Percentiles rank a stretch among this genome's conserved stretches.
These are phyloP conservation scores for Phytophthora brassicae DNA, from an alignment of 352 stramenopile genomes.

Conservation along the genomic window DNA sequence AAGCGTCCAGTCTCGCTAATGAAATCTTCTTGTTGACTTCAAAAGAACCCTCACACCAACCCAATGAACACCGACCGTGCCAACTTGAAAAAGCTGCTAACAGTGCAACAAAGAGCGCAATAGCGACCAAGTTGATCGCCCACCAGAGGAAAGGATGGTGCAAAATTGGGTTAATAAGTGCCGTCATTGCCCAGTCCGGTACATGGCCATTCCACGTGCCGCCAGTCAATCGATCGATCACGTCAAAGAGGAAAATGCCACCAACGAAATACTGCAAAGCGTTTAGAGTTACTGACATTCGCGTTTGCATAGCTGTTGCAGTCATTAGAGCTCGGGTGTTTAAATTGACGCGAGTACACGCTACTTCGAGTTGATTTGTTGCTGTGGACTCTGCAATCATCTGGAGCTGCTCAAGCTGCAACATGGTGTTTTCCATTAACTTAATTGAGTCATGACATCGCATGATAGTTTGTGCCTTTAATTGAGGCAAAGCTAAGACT, in stretches of 20 bases:
- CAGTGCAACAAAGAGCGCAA: conserved; percentile 51
- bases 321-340: conserved; percentile 89
- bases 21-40: conserved; percentile 57
- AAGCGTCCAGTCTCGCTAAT: conserved; percentile 27
- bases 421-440: conserved; percentile 91
- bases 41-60: conserved; percentile 86
- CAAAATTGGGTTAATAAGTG: conserved; percentile 49
- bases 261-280: conserved; percentile 93
- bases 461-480: conserved; percentile 90
- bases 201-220: conserved; percentile 91
- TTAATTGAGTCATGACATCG: conserved; percentile 96
- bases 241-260: conserved; percentile 93
- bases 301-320: conserved; percentile 70
- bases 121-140: conserved; percentile 88
- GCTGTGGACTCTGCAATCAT: conserved; percentile 91
- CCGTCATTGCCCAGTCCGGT: conserved; percentile 60
- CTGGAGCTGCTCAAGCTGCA: conserved; percentile 93
- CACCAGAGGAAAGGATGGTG: conserved; percentile 82
- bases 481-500: conserved; percentile 88
- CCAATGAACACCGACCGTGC: conserved; percentile 67
- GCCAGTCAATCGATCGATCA: conserved; percentile 94
- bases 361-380: conserved; percentile 89
- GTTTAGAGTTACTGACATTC: conserved; percentile 74
- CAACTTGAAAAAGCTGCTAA: conserved; percentile 51
- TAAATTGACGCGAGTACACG: conserved; percentile 87